phyloP scores from a whole-genome alignment of 2,329 filamentous ascomycete genomes.

The Ophiostoma sp. region DNA sequence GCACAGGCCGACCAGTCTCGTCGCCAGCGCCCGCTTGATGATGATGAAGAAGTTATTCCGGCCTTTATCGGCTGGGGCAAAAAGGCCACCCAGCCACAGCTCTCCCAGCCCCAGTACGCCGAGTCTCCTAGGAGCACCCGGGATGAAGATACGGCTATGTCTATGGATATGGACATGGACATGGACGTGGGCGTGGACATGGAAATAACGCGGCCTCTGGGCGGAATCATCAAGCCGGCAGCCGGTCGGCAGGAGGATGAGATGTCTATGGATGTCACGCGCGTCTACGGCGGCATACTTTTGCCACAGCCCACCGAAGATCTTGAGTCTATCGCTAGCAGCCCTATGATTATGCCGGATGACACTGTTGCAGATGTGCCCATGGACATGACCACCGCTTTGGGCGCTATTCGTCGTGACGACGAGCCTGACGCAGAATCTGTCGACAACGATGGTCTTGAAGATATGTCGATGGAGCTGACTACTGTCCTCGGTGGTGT shows the following conservation, averaged over 20 bases:
- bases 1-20: constrained; percentile 24
- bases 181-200: constrained; percentile 36
- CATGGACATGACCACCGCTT: constrained; percentile 79
- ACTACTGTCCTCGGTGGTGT: constrained; percentile 60
- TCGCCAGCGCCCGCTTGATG: constrained; percentile 58
- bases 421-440: constrained; percentile 31
- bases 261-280: constrained; percentile 92
- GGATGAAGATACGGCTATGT: constrained; percentile 42
- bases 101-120: constrained; percentile 22
- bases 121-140: constrained; percentile 25
- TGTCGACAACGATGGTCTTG: constrained; percentile 43
- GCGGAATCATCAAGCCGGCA: constrained; percentile 37
- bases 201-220: constrained; percentile 45
- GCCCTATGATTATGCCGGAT: constrained; percentile 36
- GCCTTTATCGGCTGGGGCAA: constrained; percentile 69
- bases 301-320: constrained; percentile 35
- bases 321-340: constrained; percentile 26
- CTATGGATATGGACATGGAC: constrained; percentile 39
- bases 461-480: constrained; percentile 76
- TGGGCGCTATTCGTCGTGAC: constrained; percentile 60
- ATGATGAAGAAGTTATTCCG: constrained; percentile 65
- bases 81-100: constrained; percentile 37
- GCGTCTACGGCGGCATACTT: constrained; percentile 73
- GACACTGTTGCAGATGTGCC: constrained; percentile 49
- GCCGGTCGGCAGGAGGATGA: constrained; percentile 41